A percentile compares a stretch with the other conserved stretches of the same genome.
phyloP scores from a whole-genome alignment of 2,329 filamentous ascomycete species.

The Pseudogymnoascus sp. region DNA sequence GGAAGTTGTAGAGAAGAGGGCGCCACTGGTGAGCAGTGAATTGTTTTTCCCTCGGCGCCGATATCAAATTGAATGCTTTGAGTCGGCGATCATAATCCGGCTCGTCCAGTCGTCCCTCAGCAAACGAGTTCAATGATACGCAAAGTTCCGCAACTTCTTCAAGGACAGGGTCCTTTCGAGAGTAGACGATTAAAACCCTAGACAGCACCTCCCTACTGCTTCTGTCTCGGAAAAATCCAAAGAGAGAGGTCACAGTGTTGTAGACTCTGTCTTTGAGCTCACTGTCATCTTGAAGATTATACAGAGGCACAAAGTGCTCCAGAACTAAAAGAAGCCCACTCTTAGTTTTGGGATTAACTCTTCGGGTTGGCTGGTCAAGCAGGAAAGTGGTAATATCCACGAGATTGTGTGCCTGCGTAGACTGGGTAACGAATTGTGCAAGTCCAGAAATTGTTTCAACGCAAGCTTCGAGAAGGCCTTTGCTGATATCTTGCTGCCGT shows the following conservation, averaged over 20 bases:
- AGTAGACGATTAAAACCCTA: slow-evolving; percentile 63
- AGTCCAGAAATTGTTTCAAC: slow-evolving; percentile 73
- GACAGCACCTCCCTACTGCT: slow-evolving; percentile 67
- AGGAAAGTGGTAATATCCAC: slow-evolving; percentile 74
- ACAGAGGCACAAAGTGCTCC: slow-evolving; percentile 67
- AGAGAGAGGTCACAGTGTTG: slow-evolving; percentile 68
- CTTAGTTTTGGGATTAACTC: slow-evolving; percentile 77
- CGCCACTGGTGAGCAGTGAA: slow-evolving; percentile 73
- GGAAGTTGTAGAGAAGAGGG: slow-evolving; percentile 78
- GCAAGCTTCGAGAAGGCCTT: slow-evolving; percentile 68
- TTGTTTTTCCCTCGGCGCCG: slow-evolving; percentile 47
- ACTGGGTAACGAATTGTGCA: slow-evolving; percentile 58
- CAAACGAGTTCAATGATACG: slow-evolving; percentile 71
- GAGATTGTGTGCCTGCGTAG: slow-evolving; percentile 64
- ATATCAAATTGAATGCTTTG: slow-evolving; percentile 65
- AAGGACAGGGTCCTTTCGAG: slow-evolving; percentile 53
- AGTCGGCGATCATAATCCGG: slow-evolving; percentile 81
- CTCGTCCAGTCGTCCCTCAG: slow-evolving; percentile 64
- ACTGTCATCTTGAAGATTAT: slow-evolving; percentile 45
- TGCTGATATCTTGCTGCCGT: slow-evolving; percentile 47
- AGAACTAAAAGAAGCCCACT: slow-evolving; percentile 70
- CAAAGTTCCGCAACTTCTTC: slow-evolving; percentile 61
- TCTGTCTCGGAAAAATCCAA: slow-evolving; percentile 82
- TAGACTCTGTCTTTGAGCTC: slow-evolving; percentile 59
- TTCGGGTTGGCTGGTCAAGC: slow-evolving; percentile 73